These are phyloP conservation scores for Claviceps sp. DNA, from an alignment of 2,329 filamentous ascomycete species.

Conservation along the genomic window DNA sequence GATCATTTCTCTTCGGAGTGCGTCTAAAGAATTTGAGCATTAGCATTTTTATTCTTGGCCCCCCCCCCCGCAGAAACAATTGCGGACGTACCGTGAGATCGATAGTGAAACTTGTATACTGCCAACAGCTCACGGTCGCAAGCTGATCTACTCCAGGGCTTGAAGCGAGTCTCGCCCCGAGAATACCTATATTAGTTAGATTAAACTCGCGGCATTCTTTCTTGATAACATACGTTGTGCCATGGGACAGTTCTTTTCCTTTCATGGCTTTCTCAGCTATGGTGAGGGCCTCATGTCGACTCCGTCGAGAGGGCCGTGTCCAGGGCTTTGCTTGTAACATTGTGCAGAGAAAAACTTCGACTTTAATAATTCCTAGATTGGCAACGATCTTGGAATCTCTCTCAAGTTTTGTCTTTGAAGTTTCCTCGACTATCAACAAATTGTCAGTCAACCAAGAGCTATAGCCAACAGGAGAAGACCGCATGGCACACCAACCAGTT, in stretches of 20 bases:
- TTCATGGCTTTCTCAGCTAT: conserved; percentile 15
- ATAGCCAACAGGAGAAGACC: no score
- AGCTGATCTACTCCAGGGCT: no score
- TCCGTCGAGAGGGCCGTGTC: no score
- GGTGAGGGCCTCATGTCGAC: neutral
- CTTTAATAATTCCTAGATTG: conserved; percentile 9
- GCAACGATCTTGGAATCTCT: neutral
- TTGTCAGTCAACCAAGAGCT: neutral
- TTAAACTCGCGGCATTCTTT: neutral
- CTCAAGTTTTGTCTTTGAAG: neutral
- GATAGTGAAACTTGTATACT: conserved; percentile 11
- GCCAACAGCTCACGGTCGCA: neutral
- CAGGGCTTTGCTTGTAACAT: fast-evolving
- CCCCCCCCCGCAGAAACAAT: neutral
- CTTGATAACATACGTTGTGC: conserved; percentile 7
- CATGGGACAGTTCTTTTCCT: conserved; percentile 14
- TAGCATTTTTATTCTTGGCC: neutral
- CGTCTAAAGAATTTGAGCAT: conserved; percentile 6
- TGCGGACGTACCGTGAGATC: conserved; percentile 10
- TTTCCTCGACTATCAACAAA: conserved; percentile 4
- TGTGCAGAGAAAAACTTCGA: neutral
- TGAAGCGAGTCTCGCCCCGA: neutral
- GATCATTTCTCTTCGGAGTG: conserved; percentile 11
- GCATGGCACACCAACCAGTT: neutral
- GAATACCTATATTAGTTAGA: neutral